Evolutionary conservation across 2,329 filamentous ascomycete species (phyloP).

Genomic region (Apiospora koreana): DNA sequence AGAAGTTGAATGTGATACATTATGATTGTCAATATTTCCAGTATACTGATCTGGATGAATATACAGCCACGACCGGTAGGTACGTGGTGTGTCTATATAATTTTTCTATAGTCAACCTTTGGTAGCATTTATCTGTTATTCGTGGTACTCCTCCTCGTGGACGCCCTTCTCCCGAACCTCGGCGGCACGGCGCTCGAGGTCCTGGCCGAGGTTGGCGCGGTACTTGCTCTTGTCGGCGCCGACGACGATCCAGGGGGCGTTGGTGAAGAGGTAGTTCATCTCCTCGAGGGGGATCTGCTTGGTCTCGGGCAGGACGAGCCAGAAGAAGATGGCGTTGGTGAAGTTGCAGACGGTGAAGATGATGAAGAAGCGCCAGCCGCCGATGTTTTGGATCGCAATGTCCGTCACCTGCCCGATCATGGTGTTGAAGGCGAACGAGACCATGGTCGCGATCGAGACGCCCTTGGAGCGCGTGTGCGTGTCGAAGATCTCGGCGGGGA

Average conservation of each 20-base stretch:
- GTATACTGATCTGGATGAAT: no score
- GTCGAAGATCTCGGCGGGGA: conserved; percentile 75
- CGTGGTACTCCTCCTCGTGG: conserved; percentile 4
- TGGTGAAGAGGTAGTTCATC: conserved; percentile 65
- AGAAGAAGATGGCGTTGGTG: conserved; percentile 51
- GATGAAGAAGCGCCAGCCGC: conserved; percentile 55
- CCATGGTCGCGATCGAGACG: conserved; percentile 74
- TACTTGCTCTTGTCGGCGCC: conserved; percentile 55
- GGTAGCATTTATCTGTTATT: not conserved
- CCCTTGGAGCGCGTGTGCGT: conserved; percentile 74
- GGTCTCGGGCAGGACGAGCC: conserved; percentile 65
- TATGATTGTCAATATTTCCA: no score
- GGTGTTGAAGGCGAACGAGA: conserved; percentile 71
- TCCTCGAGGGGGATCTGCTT: conserved; percentile 64
- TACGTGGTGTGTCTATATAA: not conserved
- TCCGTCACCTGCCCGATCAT: conserved; percentile 41
- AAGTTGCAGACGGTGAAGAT: conserved; percentile 68
- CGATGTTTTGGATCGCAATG: conserved; percentile 52
- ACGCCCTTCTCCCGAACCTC: conserved; percentile 56
- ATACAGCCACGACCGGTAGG: no score
- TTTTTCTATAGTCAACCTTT: no score
- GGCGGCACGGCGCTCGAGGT: conserved; percentile 58
- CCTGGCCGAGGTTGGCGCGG: conserved; percentile 43
- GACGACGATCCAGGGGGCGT: conserved; percentile 64
- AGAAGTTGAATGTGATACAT: no score